These are phyloP conservation scores for Fusarium burgessii DNA, from an alignment of 2,329 filamentous ascomycete species.

Conservation along the genomic window DNA sequence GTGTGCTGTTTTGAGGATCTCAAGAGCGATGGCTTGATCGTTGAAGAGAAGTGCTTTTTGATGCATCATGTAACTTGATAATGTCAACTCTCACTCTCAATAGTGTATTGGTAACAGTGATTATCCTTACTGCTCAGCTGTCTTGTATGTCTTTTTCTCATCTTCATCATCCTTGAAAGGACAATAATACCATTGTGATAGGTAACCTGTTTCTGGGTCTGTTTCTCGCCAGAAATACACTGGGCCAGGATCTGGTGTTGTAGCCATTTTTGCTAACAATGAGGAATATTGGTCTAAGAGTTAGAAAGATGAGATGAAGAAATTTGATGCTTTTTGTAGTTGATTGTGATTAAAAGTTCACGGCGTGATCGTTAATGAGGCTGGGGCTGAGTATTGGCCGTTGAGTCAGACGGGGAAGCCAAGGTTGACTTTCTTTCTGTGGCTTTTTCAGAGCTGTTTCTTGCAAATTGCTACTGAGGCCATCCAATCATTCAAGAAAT, in stretches of 20 bases:
- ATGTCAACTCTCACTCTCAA: neutral
- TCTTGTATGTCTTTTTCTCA: conserved; percentile 56
- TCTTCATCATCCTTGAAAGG: conserved; percentile 59
- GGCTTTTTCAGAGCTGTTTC: neutral
- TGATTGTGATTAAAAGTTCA: neutral
- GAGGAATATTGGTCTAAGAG: neutral
- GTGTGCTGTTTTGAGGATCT: conserved; percentile 61
- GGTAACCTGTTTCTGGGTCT: conserved; percentile 62
- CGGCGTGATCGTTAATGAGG: conserved; percentile 3
- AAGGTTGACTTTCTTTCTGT: neutral
- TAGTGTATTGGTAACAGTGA: neutral
- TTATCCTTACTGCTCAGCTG: conserved; percentile 62
- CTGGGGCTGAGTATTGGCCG: conserved; percentile 34
- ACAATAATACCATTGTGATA: conserved; percentile 72
- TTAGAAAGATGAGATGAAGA: neutral
- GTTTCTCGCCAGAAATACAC: conserved; percentile 64
- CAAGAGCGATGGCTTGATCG: conserved; percentile 56
- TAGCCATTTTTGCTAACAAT: conserved; percentile 11
- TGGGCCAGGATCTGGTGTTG: conserved; percentile 21
- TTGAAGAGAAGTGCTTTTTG: conserved; percentile 64
- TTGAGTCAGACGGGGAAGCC: conserved; percentile 38
- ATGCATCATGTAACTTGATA: conserved; percentile 65
- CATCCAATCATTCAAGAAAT: neutral
- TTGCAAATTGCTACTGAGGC: neutral
- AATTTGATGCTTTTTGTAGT: neutral